phyloP scores from a whole-genome alignment of 768 basidiomycete species.

The Kwoniella bestiolae region DNA sequence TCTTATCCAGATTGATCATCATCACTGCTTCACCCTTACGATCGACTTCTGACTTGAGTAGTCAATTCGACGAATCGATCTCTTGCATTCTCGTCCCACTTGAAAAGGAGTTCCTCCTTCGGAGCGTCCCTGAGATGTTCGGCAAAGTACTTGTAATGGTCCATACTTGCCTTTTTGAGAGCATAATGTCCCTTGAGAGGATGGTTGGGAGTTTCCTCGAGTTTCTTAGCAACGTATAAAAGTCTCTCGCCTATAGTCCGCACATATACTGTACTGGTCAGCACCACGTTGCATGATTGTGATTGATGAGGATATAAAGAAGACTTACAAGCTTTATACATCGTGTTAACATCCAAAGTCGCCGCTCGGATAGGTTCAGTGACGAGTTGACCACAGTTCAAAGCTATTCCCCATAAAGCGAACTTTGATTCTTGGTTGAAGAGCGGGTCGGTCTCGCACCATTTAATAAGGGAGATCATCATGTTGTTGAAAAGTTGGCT shows the following conservation, averaged over 20 bases:
- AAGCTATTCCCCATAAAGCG: neutral
- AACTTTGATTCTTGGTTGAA: neutral
- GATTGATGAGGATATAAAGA: neutral
- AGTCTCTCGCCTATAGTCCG: neutral
- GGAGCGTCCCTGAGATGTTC: neutral
- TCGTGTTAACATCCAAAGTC: neutral
- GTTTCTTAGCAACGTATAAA: neutral
- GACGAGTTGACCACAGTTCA: neutral
- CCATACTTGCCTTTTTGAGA: neutral
- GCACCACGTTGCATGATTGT: no score
- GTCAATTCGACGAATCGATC: no score
- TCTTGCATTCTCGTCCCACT: neutral
- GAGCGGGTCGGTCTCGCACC: neutral
- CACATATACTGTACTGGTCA: no score
- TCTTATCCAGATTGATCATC: no score
- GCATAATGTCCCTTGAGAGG: neutral
- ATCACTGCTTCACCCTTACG: no score
- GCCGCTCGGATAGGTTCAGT: neutral
- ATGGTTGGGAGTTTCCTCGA: neutral
- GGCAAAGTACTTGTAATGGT: neutral
- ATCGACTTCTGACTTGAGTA: no score
- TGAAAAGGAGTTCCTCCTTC: neutral
- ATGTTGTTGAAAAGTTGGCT: conserved; percentile 1
- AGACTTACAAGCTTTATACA: neutral
- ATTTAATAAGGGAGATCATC: neutral